These are phyloP conservation scores for Globisporangium yorkense DNA, from an alignment of 352 stramenopile species.

Conservation along the genomic window DNA sequence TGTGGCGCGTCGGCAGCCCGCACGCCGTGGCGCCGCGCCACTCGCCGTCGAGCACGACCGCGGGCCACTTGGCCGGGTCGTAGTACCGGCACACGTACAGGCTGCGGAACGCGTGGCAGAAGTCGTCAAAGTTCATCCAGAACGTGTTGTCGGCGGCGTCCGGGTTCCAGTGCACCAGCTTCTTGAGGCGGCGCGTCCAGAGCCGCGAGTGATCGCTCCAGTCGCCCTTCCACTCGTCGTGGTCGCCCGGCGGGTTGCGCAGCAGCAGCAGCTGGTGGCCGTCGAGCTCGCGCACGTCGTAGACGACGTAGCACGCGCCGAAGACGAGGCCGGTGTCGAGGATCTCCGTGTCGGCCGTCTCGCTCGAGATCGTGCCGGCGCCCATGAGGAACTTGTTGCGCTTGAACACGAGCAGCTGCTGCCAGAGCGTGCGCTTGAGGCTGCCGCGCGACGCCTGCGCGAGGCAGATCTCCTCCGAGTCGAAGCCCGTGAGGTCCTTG, in stretches of 20 bases:
- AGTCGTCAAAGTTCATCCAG: constrained; percentile 95
- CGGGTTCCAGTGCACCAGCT: constrained; percentile 53
- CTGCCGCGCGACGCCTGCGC: constrained; percentile 72
- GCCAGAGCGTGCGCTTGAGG: constrained; percentile 88
- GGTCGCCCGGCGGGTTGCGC: constrained; percentile 90
- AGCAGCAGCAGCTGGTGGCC: constrained; percentile 85
- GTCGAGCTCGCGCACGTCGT: constrained; percentile 85
- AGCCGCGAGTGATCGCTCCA: constrained; percentile 89
- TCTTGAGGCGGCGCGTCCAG: constrained; percentile 88
- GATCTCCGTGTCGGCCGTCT: constrained; percentile 84
- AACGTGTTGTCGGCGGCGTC: constrained; percentile 89
- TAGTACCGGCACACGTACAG: constrained; percentile 92
- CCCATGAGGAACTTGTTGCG: constrained; percentile 90
- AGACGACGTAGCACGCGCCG: constrained; percentile 88
- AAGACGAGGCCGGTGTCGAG: constrained; percentile 89
- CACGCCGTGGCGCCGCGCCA: constrained; percentile 72
- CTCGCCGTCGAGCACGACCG: constrained; percentile 31
- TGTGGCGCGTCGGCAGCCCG: constrained; percentile 83
- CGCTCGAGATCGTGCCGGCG: constrained; percentile 78
- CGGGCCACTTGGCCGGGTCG: constrained; percentile 80
- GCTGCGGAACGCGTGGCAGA: constrained; percentile 87
- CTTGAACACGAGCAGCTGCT: constrained; percentile 80
- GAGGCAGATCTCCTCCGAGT: constrained; percentile 88
- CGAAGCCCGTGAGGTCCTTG: constrained; percentile 79
- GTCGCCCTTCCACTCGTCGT: constrained; percentile 90